A percentile compares a stretch with the other conserved stretches of the same genome.
These are phyloP conservation scores for Blastomyces emzantsi DNA, from an alignment of 2,329 filamentous ascomycete genomes.

Conservation along the genomic window DNA sequence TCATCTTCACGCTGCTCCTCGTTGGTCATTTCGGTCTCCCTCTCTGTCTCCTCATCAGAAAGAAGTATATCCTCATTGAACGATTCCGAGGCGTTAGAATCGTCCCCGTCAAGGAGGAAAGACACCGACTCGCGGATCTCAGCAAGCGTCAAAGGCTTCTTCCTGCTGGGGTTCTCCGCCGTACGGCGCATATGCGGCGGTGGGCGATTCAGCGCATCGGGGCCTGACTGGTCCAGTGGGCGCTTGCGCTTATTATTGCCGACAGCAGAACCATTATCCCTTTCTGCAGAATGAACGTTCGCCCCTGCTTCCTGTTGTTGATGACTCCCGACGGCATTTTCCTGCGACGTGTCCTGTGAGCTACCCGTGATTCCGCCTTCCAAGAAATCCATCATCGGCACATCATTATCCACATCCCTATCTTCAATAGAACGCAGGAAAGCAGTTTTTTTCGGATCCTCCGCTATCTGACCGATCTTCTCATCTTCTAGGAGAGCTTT, in stretches of 20 bases:
- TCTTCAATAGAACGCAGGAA: constrained; percentile 90
- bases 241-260: constrained; percentile 21
- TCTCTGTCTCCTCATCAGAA: constrained; percentile 34
- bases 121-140: constrained; percentile 80
- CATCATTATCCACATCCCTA: constrained; percentile 57
- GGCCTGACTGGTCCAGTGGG: constrained; percentile 31
- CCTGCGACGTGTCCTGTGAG: constrained; percentile 14
- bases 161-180: constrained; percentile 42
- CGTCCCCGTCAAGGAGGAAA: constrained; percentile 58
- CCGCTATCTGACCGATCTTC: constrained; percentile 79
- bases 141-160: constrained; percentile 63
- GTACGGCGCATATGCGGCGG: constrained; percentile 56
- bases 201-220: constrained; percentile 41
- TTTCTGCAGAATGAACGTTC: constrained; percentile 16
- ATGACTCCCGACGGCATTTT: constrained; percentile 3
- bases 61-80: constrained; percentile 37
- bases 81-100: constrained; percentile 22
- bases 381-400: constrained; percentile 53
- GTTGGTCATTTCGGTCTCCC: constrained; percentile 34
- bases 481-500: constrained; percentile 82
- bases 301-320: constrained; percentile 4
- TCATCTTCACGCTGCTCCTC: constrained; percentile 44
- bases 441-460: constrained; percentile 79
- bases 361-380: constrained; percentile 34
- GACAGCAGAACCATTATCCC: constrained; percentile 25